Conservation (phyloP, 371 early-diverging fungal genomes). For the Mucor sp. region DNA sequence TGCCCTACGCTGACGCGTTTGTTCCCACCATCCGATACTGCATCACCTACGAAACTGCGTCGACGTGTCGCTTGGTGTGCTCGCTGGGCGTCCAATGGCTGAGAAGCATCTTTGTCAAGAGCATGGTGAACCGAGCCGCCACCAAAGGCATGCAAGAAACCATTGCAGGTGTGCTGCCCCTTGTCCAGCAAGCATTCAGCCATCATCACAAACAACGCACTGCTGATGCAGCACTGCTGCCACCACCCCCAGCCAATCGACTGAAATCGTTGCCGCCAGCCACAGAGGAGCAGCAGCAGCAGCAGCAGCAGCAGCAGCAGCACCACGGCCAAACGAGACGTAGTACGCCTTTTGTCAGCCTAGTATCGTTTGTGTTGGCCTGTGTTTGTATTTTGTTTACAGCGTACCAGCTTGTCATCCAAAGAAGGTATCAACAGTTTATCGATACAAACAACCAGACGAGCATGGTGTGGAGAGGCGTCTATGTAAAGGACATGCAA, state of each 20-base stretch:
- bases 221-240: too few species aligned
- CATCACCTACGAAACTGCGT: slow-evolving; percentile 44
- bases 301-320: too few species aligned
- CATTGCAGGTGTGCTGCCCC: slow-evolving; percentile 7
- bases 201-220: too few species aligned
- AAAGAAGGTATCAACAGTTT: not conserved
- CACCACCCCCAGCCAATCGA: not conserved
- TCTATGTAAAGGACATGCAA: slow-evolving; percentile 54
- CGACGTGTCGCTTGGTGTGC: slow-evolving; percentile 43
- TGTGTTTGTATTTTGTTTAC: slow-evolving; percentile 12
- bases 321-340: not conserved
- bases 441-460: not conserved
- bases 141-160: slow-evolving; percentile 45
- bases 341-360: not conserved
- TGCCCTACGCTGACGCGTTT: slow-evolving; percentile 65
- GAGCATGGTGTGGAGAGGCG: slow-evolving; percentile 37
- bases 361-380: not conserved
- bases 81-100: slow-evolving; percentile 58
- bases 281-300: too few species aligned
- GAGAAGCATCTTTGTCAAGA: slow-evolving; percentile 56
- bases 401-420: slow-evolving; percentile 8
- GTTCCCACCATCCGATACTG: slow-evolving; percentile 54
- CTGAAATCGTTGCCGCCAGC: not conserved
- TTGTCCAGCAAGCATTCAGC: slow-evolving; percentile 4
- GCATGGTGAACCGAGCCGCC: slow-evolving; percentile 43